Conservation (phyloP, 495 filamentous ascomycete species). For the Penicillium tannophilum region DNA sequence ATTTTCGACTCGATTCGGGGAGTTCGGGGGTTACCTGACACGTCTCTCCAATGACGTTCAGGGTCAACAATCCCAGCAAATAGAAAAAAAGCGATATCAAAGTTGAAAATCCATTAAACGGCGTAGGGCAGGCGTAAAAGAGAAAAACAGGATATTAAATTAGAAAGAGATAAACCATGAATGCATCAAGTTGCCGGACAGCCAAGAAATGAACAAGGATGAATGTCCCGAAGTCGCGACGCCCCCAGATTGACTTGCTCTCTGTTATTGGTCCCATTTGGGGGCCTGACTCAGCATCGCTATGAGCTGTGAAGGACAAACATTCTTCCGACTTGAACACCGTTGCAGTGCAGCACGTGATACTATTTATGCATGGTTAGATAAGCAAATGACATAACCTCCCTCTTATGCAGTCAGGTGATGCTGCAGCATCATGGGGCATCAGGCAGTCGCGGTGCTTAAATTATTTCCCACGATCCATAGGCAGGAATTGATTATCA, state of each 20-base stretch:
- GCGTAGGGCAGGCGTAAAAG: neutral
- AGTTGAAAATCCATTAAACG: constrained; percentile 27
- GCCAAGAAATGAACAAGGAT: constrained; percentile 6
- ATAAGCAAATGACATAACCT: neutral
- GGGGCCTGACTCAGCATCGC: constrained; percentile 2
- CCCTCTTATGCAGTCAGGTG: constrained; percentile 15
- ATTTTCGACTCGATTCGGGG: constrained; percentile 12
- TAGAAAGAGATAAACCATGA: constrained; percentile 18
- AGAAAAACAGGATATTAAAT: constrained; percentile 15
- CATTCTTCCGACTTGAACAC: constrained; percentile 20
- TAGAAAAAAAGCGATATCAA: constrained; percentile 8
- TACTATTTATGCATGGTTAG: constrained; percentile 2
- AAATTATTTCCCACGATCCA: neutral
- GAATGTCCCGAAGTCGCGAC: constrained; percentile 19
- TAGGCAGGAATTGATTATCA: neutral
- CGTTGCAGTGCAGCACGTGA: constrained; percentile 9
- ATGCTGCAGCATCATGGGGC: constrained; percentile 16
- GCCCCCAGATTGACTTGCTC: constrained; percentile 15
- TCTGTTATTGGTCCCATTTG: constrained; percentile 8
- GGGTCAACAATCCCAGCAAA: constrained; percentile 30
- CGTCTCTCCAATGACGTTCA: constrained; percentile 34
- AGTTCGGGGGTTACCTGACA: constrained; percentile 31
- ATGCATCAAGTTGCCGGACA: constrained; percentile 9
- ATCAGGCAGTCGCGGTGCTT: constrained; percentile 8
- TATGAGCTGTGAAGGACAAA: constrained; percentile 4